Conservation (phyloP, 345 rosid genomes). For the Salix suchowensis region DNA sequence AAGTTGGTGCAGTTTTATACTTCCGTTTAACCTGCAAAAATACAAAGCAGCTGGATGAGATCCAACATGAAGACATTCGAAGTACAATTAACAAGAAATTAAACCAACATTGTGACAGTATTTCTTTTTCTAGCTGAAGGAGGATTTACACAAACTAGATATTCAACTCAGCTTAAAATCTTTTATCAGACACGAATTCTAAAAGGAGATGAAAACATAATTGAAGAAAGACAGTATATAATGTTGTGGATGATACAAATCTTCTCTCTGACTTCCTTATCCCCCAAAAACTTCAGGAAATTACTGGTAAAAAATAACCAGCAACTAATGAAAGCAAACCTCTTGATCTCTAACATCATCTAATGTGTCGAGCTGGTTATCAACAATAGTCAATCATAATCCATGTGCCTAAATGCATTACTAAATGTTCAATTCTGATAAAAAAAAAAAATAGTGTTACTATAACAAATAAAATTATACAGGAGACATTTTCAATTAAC, state of each 20-base stretch:
- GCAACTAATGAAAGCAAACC: not conserved
- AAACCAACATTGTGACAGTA: not conserved
- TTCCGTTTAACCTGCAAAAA: constrained; percentile 74
- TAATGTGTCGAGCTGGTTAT: not conserved
- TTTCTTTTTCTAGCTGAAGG: not conserved
- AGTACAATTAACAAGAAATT: not conserved
- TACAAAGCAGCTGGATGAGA: not conserved
- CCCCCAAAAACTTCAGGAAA: not conserved
- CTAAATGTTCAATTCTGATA: not conserved
- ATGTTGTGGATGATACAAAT: not conserved
- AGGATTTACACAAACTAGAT: not conserved
- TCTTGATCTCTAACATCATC: not conserved
- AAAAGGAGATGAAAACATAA: not conserved
- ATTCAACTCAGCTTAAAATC: not conserved
- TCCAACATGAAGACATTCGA: not conserved
- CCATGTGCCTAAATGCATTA: not conserved
- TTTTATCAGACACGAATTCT: not conserved
- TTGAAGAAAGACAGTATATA: not conserved
- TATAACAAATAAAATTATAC: not conserved
- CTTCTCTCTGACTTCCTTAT: not conserved
- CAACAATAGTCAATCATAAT: not conserved
- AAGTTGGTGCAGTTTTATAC: constrained; percentile 67
- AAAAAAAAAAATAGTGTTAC: not conserved
- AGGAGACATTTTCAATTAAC: not conserved
- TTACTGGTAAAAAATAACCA: not conserved